Conservation (phyloP, 1,284 basidiomycete species). For the Cryptococcus sp. region DNA sequence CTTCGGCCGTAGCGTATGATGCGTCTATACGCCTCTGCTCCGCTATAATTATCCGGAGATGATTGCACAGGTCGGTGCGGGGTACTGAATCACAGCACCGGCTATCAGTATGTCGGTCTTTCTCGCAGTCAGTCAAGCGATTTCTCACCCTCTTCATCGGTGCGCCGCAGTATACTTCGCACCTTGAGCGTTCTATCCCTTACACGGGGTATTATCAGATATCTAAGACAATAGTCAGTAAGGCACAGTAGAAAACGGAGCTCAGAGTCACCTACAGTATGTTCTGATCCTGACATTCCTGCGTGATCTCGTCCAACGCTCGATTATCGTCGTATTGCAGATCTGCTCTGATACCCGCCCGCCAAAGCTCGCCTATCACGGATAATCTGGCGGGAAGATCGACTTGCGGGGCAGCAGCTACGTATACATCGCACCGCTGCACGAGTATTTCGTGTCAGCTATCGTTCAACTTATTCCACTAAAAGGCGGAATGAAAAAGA, state of each 20-base stretch:
- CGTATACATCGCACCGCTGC: conserved; percentile 60
- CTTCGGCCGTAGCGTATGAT: conserved; percentile 39
- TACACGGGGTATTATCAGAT: conserved; percentile 48
- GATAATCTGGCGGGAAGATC: conserved; percentile 55
- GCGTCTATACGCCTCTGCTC: conserved; percentile 52
- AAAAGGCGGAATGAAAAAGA: background rate
- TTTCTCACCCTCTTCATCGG: conserved; percentile 48
- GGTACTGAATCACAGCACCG: conserved; percentile 28
- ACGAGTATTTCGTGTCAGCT: conserved; percentile 36
- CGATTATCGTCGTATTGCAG: conserved; percentile 57
- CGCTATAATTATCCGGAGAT: conserved; percentile 43
- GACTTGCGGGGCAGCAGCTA: conserved; percentile 55
- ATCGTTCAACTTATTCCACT: background rate
- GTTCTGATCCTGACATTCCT: conserved; percentile 52
- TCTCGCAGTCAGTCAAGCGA: background rate
- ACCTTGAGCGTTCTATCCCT: conserved; percentile 49
- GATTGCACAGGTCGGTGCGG: conserved; percentile 43
- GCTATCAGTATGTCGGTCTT: background rate
- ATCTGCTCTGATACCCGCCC: conserved; percentile 58
- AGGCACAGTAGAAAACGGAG: background rate
- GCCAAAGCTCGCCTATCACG: conserved; percentile 59
- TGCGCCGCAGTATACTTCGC: conserved; percentile 36
- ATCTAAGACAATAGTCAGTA: conserved; percentile 27
- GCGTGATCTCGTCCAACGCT: conserved; percentile 41
- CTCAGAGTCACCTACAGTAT: conserved; percentile 40